phyloP scores from a whole-genome alignment of 2,329 filamentous ascomycete species.

The Leptographium procerum region DNA sequence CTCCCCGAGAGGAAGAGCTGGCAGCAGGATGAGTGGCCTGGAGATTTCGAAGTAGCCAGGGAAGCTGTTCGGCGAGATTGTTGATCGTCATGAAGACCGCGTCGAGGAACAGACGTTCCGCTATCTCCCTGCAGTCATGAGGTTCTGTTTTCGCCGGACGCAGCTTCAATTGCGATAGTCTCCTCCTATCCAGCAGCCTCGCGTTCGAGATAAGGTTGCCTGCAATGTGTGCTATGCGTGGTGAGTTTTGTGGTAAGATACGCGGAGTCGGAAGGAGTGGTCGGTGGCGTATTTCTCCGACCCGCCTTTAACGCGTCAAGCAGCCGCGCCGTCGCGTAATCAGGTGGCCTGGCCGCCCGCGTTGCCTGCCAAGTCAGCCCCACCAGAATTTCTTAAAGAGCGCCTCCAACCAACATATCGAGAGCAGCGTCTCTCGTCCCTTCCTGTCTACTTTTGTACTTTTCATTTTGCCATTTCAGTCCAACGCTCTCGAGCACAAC shows the following conservation, averaged over 20 bases:
- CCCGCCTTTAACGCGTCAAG: conserved; percentile 11
- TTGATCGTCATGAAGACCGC: conserved; percentile 50
- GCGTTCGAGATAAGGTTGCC: background rate
- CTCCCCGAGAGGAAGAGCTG: background rate
- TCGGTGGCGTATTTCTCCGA: conserved; percentile 11
- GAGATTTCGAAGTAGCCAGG: conserved; percentile 43
- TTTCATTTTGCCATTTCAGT: background rate
- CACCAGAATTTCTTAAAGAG: background rate
- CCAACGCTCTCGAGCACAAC: background rate
- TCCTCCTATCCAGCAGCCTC: background rate
- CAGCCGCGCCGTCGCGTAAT: conserved; percentile 1
- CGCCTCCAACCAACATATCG: too few species aligned
- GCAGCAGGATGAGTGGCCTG: conserved; percentile 17
- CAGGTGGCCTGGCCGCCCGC: conserved; percentile 1
- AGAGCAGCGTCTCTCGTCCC: background rate
- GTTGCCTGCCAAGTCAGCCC: background rate
- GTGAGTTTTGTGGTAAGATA: background rate
- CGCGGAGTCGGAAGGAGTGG: background rate
- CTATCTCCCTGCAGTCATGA: conserved; percentile 14
- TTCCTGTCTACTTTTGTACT: too few species aligned
- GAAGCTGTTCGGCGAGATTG: conserved; percentile 45
- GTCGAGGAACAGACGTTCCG: conserved; percentile 23
- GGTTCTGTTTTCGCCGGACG: conserved; percentile 2
- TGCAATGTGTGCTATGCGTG: background rate
- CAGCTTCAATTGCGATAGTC: background rate